These are phyloP conservation scores for Emmonsia crescens DNA, from an alignment of 2,329 filamentous ascomycete genomes.

Conservation along the genomic window DNA sequence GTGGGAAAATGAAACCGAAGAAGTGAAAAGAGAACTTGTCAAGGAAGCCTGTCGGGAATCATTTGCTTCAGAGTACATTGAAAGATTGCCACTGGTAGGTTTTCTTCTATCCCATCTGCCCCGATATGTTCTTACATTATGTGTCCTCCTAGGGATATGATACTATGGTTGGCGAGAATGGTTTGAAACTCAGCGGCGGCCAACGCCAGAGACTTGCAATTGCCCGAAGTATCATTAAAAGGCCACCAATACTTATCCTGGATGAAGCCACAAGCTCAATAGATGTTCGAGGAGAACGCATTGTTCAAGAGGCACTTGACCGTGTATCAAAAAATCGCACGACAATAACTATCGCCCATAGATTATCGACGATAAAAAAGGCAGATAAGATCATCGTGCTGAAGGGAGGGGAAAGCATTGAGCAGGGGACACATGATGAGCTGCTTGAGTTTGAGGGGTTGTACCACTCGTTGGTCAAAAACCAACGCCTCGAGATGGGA, in stretches of 20 bases:
- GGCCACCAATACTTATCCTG: constrained; percentile 56
- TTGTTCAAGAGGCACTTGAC: constrained; percentile 46
- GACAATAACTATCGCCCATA: constrained; percentile 67
- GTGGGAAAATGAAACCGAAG: constrained; percentile 25
- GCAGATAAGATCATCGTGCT: constrained; percentile 72
- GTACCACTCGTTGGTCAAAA: constrained; percentile 56
- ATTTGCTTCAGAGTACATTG: constrained; percentile 60
- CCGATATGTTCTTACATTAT: neutral
- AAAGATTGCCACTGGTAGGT: constrained; percentile 42
- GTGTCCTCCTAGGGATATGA: constrained; percentile 49
- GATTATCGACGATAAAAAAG: constrained; percentile 60
- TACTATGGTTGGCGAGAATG: constrained; percentile 64
- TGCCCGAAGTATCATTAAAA: constrained; percentile 57
- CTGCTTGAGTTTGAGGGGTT: constrained; percentile 52
- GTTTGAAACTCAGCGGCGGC: constrained; percentile 70
- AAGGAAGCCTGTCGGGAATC: constrained; percentile 55
- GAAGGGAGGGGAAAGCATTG: constrained; percentile 57
- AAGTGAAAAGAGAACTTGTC: constrained; percentile 40
- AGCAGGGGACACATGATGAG: constrained; percentile 64
- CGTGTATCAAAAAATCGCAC: constrained; percentile 51
- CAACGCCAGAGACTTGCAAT: constrained; percentile 77
- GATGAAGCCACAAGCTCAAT: constrained; percentile 67
- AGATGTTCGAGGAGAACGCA: constrained; percentile 44
- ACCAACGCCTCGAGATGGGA: constrained; percentile 21
- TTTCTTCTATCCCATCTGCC: neutral